phyloP scores from a whole-genome alignment of 768 basidiomycete species.

The Leucocoprinus leucothites region DNA sequence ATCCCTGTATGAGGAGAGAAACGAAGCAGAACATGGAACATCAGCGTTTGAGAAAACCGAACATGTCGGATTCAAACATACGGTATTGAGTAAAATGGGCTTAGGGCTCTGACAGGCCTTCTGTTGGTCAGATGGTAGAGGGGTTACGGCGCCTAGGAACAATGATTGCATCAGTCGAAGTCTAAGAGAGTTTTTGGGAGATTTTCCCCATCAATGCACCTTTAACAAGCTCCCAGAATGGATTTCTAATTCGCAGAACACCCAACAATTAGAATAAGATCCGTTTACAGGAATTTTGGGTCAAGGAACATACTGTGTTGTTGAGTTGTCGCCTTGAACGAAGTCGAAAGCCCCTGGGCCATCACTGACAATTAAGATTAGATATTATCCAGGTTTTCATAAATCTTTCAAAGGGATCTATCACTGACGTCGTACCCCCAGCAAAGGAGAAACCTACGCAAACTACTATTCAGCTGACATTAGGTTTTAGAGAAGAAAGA shows the following conservation, averaged over 20 bases:
- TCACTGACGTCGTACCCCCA: constrained; percentile 71
- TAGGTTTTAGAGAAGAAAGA: neutral
- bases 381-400: neutral
- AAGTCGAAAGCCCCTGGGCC: constrained; percentile 81
- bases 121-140: constrained; percentile 58
- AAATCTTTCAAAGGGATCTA: neutral
- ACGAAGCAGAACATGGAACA: constrained; percentile 9
- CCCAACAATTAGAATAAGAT: constrained; percentile 12
- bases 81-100: constrained; percentile 75
- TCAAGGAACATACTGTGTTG: constrained; percentile 42
- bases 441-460: constrained; percentile 67
- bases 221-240: constrained; percentile 81
- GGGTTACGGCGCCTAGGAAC: constrained; percentile 54
- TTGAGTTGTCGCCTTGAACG: constrained; percentile 65
- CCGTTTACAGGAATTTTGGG: neutral
- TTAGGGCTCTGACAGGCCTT: constrained; percentile 73
- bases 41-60: constrained; percentile 10
- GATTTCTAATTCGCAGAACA: constrained; percentile 45
- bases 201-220: constrained; percentile 31
- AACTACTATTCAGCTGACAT: neutral
- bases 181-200: neutral
- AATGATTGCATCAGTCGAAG: constrained; percentile 4
- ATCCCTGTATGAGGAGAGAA: constrained; percentile 40
- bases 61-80: constrained; percentile 26
- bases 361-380: constrained; percentile 41